Evolutionary conservation across 1,284 basidiomycete genomes (phyloP).

Genomic region (Exsudoporus floridanus): DNA sequence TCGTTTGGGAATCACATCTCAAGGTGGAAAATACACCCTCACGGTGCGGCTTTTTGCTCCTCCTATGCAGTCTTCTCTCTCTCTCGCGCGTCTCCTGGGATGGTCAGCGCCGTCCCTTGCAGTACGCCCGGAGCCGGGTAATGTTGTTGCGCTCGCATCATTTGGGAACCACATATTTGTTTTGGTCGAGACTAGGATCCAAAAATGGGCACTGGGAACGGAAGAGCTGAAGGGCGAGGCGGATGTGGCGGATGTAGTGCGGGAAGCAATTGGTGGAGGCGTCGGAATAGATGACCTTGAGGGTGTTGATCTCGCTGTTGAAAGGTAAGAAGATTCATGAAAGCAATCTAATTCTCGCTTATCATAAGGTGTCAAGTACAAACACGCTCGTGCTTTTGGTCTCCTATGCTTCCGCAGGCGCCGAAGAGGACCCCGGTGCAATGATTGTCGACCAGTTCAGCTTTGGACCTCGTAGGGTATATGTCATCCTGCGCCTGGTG

Average conservation of each 20-base stretch:
- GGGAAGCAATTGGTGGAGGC: slow-evolving; percentile 40
- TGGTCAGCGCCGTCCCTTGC: slow-evolving; percentile 41
- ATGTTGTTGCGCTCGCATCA: slow-evolving; percentile 56
- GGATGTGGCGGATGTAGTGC: slow-evolving; percentile 50
- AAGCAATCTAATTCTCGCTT: slow-evolving; percentile 4
- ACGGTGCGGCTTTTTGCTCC: slow-evolving; percentile 56
- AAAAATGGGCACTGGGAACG: slow-evolving; percentile 62
- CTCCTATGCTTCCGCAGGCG: slow-evolving; percentile 56
- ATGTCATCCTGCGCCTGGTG: slow-evolving; percentile 55
- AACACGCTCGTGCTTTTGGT: slow-evolving; percentile 59
- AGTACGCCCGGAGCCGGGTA: slow-evolving; percentile 44
- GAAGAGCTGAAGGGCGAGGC: slow-evolving; percentile 58
- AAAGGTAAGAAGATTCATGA: slow-evolving; percentile 44
- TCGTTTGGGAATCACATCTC: slow-evolving; percentile 60
- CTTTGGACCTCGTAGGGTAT: slow-evolving; percentile 57
- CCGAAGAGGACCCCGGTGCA: slow-evolving; percentile 43
- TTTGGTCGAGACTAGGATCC: slow-evolving; percentile 62
- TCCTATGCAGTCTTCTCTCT: slow-evolving; percentile 46
- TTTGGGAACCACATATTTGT: slow-evolving; percentile 56
- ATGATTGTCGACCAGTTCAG: slow-evolving; percentile 44
- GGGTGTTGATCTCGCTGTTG: slow-evolving; percentile 63
- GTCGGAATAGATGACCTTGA: slow-evolving; percentile 62
- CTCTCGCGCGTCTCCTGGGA: slow-evolving; percentile 60
- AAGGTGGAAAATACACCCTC: slow-evolving; percentile 65
- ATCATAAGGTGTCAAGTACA: slow-evolving; percentile 35